Percentiles rank a stretch among this genome's conserved stretches.
phyloP scores from a whole-genome alignment of 352 stramenopile species.

The Phytophthora boehmeriae region DNA sequence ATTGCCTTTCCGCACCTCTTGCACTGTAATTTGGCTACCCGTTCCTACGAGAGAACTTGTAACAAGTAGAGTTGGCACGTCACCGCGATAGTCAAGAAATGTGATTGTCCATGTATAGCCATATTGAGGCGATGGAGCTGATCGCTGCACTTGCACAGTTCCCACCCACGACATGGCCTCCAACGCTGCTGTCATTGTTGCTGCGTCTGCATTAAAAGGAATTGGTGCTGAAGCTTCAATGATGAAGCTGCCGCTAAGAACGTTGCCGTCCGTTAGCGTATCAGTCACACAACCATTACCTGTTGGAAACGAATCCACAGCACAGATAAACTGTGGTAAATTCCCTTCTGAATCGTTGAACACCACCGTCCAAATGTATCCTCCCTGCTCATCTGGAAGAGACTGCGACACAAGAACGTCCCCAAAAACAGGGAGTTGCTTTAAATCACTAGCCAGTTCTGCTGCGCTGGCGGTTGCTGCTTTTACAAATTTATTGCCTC shows the following conservation, averaged over 20 bases:
- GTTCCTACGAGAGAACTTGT: constrained; percentile 74
- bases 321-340: constrained; percentile 66
- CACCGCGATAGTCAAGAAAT: constrained; percentile 74
- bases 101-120: constrained; percentile 82
- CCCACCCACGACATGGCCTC: constrained; percentile 71
- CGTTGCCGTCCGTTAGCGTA: constrained; percentile 79
- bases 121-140: constrained; percentile 51
- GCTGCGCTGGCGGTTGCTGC: constrained; percentile 44
- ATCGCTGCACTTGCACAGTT: constrained; percentile 62
- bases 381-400: constrained; percentile 67
- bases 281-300: constrained; percentile 52
- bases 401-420: constrained; percentile 67
- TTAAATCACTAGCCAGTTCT: constrained; percentile 51
- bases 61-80: constrained; percentile 58
- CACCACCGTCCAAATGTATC: constrained; percentile 71
- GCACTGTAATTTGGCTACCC: constrained; percentile 57
- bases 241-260: constrained; percentile 71
- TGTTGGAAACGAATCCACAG: constrained; percentile 31
- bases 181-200: constrained; percentile 49
- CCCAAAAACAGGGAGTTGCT: constrained; percentile 63
- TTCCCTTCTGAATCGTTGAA: constrained; percentile 60
- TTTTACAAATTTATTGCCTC: constrained; percentile 55
- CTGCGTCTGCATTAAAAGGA: constrained; percentile 54
- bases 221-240: constrained; percentile 68
- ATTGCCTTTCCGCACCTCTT: constrained; percentile 77